Conservation (phyloP, 2,329 filamentous ascomycete genomes). For the Sarocladiaceae sp. region DNA sequence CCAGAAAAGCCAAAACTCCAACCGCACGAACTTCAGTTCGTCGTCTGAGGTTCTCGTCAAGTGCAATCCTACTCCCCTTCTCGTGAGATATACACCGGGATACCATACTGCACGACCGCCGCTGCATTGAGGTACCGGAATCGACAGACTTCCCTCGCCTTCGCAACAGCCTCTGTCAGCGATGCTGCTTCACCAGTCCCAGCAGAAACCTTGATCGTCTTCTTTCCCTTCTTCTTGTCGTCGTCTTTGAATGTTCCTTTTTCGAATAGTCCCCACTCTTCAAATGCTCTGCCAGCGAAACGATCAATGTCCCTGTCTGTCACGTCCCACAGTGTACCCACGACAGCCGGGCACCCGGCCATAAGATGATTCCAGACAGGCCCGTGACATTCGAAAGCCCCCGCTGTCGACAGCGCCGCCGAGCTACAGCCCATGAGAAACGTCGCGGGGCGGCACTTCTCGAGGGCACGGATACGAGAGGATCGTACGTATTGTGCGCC, state of each 20-base stretch:
- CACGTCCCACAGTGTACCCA: constrained; percentile 95
- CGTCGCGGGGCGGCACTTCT: constrained; percentile 66
- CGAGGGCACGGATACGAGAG: constrained; percentile 71
- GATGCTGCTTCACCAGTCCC: constrained; percentile 30
- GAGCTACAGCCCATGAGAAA: constrained; percentile 95
- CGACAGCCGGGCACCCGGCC: constrained; percentile 76
- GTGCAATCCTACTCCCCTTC: constrained; percentile 12
- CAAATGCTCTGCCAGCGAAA: constrained; percentile 72
- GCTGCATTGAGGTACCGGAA: constrained; percentile 90
- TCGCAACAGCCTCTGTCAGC: constrained; percentile 75
- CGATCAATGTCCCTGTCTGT: constrained; percentile 97
- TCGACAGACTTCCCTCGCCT: constrained; percentile 70
- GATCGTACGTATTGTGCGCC: constrained; percentile 91
- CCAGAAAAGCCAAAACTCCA: not conserved
- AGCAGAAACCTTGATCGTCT: constrained; percentile 19
- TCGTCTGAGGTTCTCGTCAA: constrained; percentile 2
- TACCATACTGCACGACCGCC: constrained; percentile 88
- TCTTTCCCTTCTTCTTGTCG: constrained; percentile 20
- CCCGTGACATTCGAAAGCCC: constrained; percentile 85
- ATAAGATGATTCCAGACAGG: constrained; percentile 89
- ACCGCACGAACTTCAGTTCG: not conserved
- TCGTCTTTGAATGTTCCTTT: constrained; percentile 36
- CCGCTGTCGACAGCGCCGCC: constrained; percentile 67
- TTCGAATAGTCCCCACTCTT: constrained; percentile 74
- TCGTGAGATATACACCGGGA: constrained; percentile 72